Conservation (phyloP, 768 basidiomycete species). For the Cubamyces lactineus region DNA sequence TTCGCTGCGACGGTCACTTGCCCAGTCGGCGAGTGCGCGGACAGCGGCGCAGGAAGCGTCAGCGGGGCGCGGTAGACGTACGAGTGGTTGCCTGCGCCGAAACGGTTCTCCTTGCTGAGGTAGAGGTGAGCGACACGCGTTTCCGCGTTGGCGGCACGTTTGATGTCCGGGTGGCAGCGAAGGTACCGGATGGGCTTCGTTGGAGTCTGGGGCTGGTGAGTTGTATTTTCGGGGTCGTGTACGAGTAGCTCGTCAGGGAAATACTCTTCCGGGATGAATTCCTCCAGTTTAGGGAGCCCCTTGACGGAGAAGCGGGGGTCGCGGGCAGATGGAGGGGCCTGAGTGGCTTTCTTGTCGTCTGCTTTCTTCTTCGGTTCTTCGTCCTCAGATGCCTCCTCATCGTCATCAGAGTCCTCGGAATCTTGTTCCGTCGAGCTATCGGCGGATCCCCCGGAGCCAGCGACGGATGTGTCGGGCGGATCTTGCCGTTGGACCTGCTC, state of each 20-base stretch:
- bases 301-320: constrained; percentile 8
- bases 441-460: neutral
- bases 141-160: constrained; percentile 7
- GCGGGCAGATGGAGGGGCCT: constrained; percentile 8
- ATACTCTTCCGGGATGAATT: constrained; percentile 31
- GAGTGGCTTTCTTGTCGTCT: neutral
- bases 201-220: neutral
- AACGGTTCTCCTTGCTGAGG: constrained; percentile 39
- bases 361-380: neutral
- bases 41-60: constrained; percentile 46
- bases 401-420: neutral
- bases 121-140: constrained; percentile 48
- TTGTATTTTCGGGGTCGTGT: constrained; percentile 27
- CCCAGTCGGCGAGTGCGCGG: constrained; percentile 28
- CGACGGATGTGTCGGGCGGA: no score
- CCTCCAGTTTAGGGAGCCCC: constrained; percentile 32
- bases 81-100: constrained; percentile 58
- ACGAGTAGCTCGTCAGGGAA: constrained; percentile 35
- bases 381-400: neutral
- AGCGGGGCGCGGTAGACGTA: constrained; percentile 52
- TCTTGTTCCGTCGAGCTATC: neutral
- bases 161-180: constrained; percentile 20
- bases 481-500: neutral
- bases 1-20: constrained; percentile 36
- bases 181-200: constrained; percentile 17